Evolutionary conservation across 2,329 filamentous ascomycete species (phyloP), one percentile per base, ranked within the genome.

Genomic region (Aureobasidium sp.): DNA sequence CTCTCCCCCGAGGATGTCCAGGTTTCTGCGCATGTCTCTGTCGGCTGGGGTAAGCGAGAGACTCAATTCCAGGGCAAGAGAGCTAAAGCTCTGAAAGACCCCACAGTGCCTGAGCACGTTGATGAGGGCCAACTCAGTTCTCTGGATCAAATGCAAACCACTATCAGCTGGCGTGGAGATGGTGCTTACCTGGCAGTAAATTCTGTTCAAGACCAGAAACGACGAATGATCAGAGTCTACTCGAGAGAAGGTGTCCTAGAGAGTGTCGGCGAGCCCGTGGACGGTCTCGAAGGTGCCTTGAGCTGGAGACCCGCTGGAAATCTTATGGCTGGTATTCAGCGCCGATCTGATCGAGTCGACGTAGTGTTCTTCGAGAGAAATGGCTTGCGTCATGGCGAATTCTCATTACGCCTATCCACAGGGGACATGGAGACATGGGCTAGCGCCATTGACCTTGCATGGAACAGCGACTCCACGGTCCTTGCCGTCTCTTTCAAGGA

Each of bases 301-400:
- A 95, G 88, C 70, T 98, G 93, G 93, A 79, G 90, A 58, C 93
- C 93, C 2, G 81, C 83, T 12, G 93, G 93, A 0, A 96, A 96
- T 64, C 74, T 97, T 21, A 85, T 98, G 62, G 90, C 90, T n/a
- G 81, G 86, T 32, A 80, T 95, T 39, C 89, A 94, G 66, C 78
- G 88, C 14, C 69, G 81, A n/a, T 67, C 77, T 1, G 79, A 85
- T 42, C 76, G 77, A n/a, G 73, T 88, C 17, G 85, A 95, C 60
- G 83, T 97, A 39, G 83, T 95, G 3, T 98, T 98, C 70, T 98
- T 98, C 61, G 93, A 98, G 71, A 80, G 90, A 49, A 98, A 98
- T 63, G 93, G 93, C n/a, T 77, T 98, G 55, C 81, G 91, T n/a
- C 93, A 98, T 68, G 93, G 93, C 4, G 81, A 96, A 60, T 98